phyloP scores from a whole-genome alignment of 345 rosid species.

The Gossypium longicalyx region DNA sequence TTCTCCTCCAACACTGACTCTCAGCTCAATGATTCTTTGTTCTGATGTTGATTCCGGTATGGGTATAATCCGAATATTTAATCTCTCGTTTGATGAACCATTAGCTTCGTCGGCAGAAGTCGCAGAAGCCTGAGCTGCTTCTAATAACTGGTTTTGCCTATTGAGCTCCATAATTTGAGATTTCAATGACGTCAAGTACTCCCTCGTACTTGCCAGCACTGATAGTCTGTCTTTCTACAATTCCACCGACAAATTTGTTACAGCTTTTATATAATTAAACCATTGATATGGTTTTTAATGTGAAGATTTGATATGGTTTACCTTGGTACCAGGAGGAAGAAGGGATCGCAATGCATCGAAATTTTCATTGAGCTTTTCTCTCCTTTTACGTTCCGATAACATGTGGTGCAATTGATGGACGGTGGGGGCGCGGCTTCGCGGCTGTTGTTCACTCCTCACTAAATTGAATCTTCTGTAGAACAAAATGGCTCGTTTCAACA shows the following conservation, averaged over 20 bases:
- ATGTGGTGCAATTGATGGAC: constrained; percentile 71
- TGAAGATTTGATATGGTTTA: neutral
- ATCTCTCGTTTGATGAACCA: constrained; percentile 21
- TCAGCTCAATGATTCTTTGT: constrained; percentile 42
- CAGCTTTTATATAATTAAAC: neutral
- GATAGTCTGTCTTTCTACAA: constrained; percentile 55
- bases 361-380: constrained; percentile 87
- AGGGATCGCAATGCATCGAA: constrained; percentile 61
- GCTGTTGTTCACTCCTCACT: constrained; percentile 35
- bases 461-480: constrained; percentile 38
- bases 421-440: constrained; percentile 29
- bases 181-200: constrained; percentile 43
- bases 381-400: constrained; percentile 84
- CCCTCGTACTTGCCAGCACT: constrained; percentile 52
- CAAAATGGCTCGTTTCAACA: constrained; percentile 49
- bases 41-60: constrained; percentile 44
- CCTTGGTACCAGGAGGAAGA: constrained; percentile 86
- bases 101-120: constrained; percentile 22
- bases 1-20: constrained; percentile 45
- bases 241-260: neutral
- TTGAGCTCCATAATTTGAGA: constrained; percentile 49
- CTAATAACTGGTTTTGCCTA: constrained; percentile 38
- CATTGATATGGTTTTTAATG: no score
- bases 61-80: constrained; percentile 31
- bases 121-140: constrained; percentile 31